These are phyloP conservation scores for Gryganskiella cystojenkinii DNA, from an alignment of 192 early-diverging fungal genomes.

Conservation along the genomic window DNA sequence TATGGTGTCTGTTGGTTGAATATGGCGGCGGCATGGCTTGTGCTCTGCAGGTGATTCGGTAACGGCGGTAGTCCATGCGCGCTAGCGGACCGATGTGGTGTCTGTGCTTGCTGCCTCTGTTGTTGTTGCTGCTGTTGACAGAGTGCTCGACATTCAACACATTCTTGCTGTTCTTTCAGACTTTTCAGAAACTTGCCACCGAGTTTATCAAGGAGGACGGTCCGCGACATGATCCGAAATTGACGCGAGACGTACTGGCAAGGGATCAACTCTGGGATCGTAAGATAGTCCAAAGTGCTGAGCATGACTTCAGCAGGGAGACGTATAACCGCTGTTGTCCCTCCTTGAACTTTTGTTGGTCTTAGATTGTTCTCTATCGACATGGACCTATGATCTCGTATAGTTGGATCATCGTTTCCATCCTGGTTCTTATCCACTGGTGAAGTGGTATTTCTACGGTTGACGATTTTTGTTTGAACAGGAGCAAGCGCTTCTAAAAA, in stretches of 20 bases:
- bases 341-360: too few species aligned
- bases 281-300: constrained; percentile 8
- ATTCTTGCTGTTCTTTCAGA: neutral
- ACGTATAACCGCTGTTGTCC: too few species aligned
- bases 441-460: too few species aligned
- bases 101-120: neutral
- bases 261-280: constrained; percentile 10
- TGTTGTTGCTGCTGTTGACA: neutral
- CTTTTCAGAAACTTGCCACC: neutral
- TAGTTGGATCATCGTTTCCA: too few species aligned
- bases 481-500: too few species aligned
- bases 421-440: too few species aligned
- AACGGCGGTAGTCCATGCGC: constrained; percentile 22
- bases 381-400: too few species aligned
- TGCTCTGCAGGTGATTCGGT: constrained; percentile 8
- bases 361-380: too few species aligned
- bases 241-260: constrained; percentile 29
- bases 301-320: constrained; percentile 27
- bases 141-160: neutral
- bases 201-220: constrained; percentile 23
- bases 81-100: neutral
- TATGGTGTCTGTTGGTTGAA: neutral
- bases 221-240: constrained; percentile 19
- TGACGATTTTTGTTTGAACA: too few species aligned
- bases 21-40: neutral